Evolutionary conservation across 1,139 yeast species (phyloP).

Genomic region (Sugiyamaella paludigena): DNA sequence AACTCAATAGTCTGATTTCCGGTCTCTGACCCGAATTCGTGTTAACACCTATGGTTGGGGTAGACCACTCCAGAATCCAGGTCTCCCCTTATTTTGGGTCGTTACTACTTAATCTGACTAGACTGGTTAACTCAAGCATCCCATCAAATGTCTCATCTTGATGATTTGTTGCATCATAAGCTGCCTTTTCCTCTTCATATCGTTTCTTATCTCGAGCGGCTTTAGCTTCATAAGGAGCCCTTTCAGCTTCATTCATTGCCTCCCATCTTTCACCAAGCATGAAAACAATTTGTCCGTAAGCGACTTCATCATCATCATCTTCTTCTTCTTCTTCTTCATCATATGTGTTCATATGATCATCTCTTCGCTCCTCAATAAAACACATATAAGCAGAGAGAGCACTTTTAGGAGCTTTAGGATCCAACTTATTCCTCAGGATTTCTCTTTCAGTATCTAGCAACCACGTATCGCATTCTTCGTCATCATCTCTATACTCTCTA

Average conservation of each 20-base stretch:
- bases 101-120: too few relatives aligned
- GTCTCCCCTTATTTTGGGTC: too few relatives aligned
- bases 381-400: conserved; percentile 98
- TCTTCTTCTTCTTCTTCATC: too few relatives aligned
- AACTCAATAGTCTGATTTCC: too few relatives aligned
- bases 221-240: conserved; percentile 84
- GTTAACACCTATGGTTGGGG: too few relatives aligned
- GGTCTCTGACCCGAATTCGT: too few relatives aligned
- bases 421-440: conserved; percentile 32
- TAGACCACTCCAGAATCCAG: too few relatives aligned
- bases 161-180: conserved; percentile 46
- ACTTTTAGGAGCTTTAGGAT: conserved; percentile 99
- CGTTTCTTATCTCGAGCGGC: conserved; percentile 96
- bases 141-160: too few relatives aligned
- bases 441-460: conserved; percentile 27
- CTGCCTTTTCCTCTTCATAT: conserved; percentile 94
- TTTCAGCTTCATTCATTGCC: conserved; percentile 76
- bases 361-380: conserved; percentile 95
- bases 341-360: too few relatives aligned
- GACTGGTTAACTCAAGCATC: too few relatives aligned
- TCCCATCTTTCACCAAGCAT: conserved; percentile 96
- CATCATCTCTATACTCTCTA: too few relatives aligned
- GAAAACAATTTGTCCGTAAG: conserved; percentile 58
- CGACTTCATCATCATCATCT: conserved; percentile 87
- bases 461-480: too few relatives aligned